Base-by-base conservation (phyloP, 352 stramenopile genomes). In the Globisporangium recalcitrans region DNA sequence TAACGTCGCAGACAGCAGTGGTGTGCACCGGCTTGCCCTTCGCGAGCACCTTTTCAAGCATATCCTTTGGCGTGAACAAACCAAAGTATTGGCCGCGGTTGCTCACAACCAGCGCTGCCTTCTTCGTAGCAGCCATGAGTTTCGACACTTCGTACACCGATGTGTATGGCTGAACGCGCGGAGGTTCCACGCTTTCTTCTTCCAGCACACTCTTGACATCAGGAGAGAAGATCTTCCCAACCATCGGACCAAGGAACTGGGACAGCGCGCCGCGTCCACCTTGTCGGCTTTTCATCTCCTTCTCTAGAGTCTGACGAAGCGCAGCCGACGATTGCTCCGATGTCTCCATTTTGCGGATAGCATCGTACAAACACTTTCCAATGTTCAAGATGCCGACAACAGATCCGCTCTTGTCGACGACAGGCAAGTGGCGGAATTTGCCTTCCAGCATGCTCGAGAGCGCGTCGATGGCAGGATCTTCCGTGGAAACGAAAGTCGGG, bases 341-440 rank as follows among this genome's bases (percentile, higher is more conserved):
- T 63, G 94, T 93, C 68, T 99, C 97, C 68, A 99, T 96, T 67
- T 98, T 98, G 6, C 80, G 82, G 58, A 99, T 99, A 3, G 96
- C 97, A 77, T 99, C 96, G 78, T 99, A 98, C 61, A 99, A 63
- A 64, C 97, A 99, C 72, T 99, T 98, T 11, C 93, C 96, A 75
- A 99, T 99, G 76, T 98, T 97, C 22, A 99, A 71, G 44, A 99
- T 88, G 11, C 97, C 97, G 6, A 98, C 92, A 5, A 99, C 93
- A 1, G 82, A 85, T 0, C 86, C 88, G 22, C 78, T 72, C 51
- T 74, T 80, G 52, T 95, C 85, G 1, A 95, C 80, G 11, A 96
- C 88, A 10, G 88, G 88, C 46, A 95, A 62, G 54, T 96, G 87
- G 32, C 87, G 85, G 64, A 96, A 96, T 46, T 93, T 92, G 29